phyloP scores from a whole-genome alignment of 2,329 filamentous ascomycete genomes.

The Trichoderma breve region DNA sequence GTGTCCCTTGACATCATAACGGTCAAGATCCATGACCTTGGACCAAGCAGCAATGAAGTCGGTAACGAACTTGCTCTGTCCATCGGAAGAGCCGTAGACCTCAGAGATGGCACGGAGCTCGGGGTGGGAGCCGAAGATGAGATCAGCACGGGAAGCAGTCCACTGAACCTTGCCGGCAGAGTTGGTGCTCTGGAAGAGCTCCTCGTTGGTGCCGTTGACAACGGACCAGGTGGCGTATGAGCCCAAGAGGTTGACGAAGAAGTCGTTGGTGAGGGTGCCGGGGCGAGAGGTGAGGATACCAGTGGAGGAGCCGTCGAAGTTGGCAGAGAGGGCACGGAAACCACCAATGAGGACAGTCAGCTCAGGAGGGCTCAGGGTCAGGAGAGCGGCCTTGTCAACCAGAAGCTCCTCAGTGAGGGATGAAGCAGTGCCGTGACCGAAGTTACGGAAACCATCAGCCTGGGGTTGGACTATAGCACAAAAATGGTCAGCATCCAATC shows the following conservation, averaged over 20 bases:
- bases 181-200: conserved; percentile 63
- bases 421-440: conserved; percentile 59
- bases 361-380: conserved; percentile 68
- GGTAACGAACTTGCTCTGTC: conserved; percentile 61
- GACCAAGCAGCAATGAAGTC: conserved; percentile 70
- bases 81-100: conserved; percentile 62
- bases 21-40: conserved; percentile 74
- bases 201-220: conserved; percentile 42
- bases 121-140: conserved; percentile 69
- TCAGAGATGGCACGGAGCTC: conserved; percentile 69
- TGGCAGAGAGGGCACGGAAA: conserved; percentile 65
- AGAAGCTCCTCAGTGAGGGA: conserved; percentile 66
- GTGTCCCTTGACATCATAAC: conserved; percentile 51
- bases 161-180: conserved; percentile 65
- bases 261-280: conserved; percentile 72
- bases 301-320: conserved; percentile 65
- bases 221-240: conserved; percentile 58
- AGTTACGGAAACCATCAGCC: conserved; percentile 76
- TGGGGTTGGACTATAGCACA: conserved; percentile 54
- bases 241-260: conserved; percentile 76
- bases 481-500: not conserved
- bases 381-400: conserved; percentile 67
- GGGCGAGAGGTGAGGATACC: conserved; percentile 67
- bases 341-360: conserved; percentile 69
- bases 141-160: conserved; percentile 65